A percentile compares a stretch with the other conserved stretches of the same genome.
Evolutionary conservation across 768 basidiomycete species (phyloP).

Genomic region (Tricholoma hemisulphureum): DNA sequence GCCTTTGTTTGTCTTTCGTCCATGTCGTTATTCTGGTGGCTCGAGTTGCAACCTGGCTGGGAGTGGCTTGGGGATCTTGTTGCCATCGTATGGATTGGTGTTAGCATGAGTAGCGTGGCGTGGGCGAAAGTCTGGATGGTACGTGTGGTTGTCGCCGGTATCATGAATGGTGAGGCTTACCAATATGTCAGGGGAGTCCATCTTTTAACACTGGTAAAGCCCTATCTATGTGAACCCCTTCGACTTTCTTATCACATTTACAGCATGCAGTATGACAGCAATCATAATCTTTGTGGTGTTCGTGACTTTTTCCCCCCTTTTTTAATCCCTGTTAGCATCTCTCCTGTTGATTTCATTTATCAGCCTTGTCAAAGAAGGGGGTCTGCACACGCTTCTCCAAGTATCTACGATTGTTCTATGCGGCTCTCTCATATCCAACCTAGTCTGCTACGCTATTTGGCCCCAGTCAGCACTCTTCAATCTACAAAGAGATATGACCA

Average conservation of each 20-base stretch:
- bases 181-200: constrained; percentile 53
- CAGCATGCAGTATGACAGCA: constrained; percentile 82
- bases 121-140: constrained; percentile 93
- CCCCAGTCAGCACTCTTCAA: constrained; percentile 79
- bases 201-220: constrained; percentile 80
- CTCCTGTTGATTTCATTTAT: constrained; percentile 3
- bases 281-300: constrained; percentile 86
- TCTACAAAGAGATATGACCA: constrained; percentile 81
- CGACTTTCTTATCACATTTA: not conserved
- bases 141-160: constrained; percentile 6
- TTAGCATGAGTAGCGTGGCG: constrained; percentile 77
- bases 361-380: constrained; percentile 88
- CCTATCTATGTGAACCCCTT: not conserved
- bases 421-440: constrained; percentile 76
- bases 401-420: constrained; percentile 75
- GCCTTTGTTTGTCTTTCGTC: constrained; percentile 71
- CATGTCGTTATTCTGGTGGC: constrained; percentile 77
- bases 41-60: constrained; percentile 68
- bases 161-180: not conserved
- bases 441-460: constrained; percentile 84
- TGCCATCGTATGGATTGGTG: constrained; percentile 79
- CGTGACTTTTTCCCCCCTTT: constrained; percentile 11
- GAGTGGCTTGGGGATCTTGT: constrained; percentile 73
- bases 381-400: constrained; percentile 67
- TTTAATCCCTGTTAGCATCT: not conserved